Evolutionary conservation across 2,329 filamentous ascomycete genomes (phyloP), one percentile per base, ranked within the genome.

Genomic region (Colletotrichum theobromicola): DNA sequence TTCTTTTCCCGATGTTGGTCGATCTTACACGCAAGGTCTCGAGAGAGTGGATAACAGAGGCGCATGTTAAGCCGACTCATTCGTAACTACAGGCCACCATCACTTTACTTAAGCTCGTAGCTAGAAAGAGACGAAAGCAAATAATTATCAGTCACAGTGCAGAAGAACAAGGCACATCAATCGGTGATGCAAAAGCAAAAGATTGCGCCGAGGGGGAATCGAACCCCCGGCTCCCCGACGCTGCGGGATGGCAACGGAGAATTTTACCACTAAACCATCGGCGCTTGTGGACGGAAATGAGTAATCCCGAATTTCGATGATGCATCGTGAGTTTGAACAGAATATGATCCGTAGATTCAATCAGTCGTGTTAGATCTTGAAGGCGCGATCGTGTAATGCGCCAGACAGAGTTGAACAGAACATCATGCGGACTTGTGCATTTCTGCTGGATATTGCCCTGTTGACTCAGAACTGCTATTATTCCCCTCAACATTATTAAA

Each of bases 231-330:
- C 70, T 72, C 70, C 70, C 70, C 65, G 70, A 72, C 65, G 42
- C 70, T 69, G 70, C 70, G 28, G 13, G 13, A 53, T 71, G 69
- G 69, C 69, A 71, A 72, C 64, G 65, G 70, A 73, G 70, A 70
- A 70, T 73, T 70, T 70, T 70, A 73, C 60, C 53, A 71, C 67
- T 74, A 74, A 74, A 65, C 67, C 67, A 71, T 74, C 67, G 71
- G 67, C 67, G 71, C 60, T 3, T 2, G 7, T n/a, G 3, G 2
- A 4, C 30, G 30, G 57, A 28, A 9, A 2, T 13, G 53, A 57
- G 15, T 7, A 28, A 57, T 1, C 15, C 53, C 24, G 21, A 18
- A 6, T 12, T 6, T 24, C 24, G 24, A 28, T 18, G 15, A 1
- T 10, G n/a, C 1, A 1, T 4, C 0, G 1, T 2, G 0, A 5